Base-by-base conservation (phyloP, 2,329 filamentous ascomycete genomes). In the Paraphoma chrysanthemicola region DNA sequence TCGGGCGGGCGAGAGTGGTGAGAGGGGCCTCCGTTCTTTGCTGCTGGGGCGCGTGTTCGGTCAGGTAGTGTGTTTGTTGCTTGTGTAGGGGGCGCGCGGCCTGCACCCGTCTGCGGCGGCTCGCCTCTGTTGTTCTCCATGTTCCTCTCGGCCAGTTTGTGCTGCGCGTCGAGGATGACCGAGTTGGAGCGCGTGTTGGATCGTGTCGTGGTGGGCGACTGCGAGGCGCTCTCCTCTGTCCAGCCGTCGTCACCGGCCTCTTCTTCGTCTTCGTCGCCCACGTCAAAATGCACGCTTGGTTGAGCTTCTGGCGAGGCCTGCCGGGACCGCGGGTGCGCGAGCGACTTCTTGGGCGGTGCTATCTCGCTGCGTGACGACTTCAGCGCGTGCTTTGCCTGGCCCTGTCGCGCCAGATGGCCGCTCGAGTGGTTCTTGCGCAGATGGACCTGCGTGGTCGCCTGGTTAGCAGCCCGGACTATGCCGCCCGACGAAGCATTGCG, bases 391-490 rank as follows among this genome's bases (percentile, higher is more conserved):
- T 79, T 79, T 4, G 71, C 68, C 31, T 74, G 76, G 17, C 70
- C 71, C 50, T 78, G 69, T 16, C 79, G 73, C 33, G 78, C 71
- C 48, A 82, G 72, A 56, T 82, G 79, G 14, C 79, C 78, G 67
- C 80, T 81, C 29, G 78, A 81, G 55, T 78, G 72, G 58, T 79
- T 79, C 63, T 77, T 78, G 67, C 73, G 74, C 55, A 80, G 62
- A 23, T 66, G 68, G 7, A 67, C 64, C 42, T 76, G 71, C 12
- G 69, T 68, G 44, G 78, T 71, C 28, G 70, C 68, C 47, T 72
- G 70, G 54, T 73, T 73, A 33, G 63, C 59, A 36, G 59, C 66
- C 46, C 74, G 67, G 66, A 75, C 64, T 56, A 79, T 68, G 60
- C 66, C 74, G 56, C 75, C 70, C 28, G 76, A 73, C 30, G 76